Conservation (phyloP, 169 alveolate genomes). For the Plasmodium relictum region DNA sequence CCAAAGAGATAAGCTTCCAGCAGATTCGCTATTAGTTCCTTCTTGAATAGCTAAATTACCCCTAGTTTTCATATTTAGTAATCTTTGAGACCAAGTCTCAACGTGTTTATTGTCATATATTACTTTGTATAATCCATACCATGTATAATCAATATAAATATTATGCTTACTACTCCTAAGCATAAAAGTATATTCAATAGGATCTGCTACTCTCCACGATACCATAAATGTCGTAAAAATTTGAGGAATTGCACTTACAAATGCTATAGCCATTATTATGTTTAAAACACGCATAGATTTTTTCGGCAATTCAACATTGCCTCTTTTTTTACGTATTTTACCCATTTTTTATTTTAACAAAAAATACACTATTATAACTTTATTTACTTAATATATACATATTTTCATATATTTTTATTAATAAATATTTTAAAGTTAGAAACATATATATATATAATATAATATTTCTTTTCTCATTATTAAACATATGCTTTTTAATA, state of each 20-base stretch:
- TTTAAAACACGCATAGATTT: constrained; percentile 27
- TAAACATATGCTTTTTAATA: too few relatives aligned
- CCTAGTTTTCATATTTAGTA: constrained; percentile 57
- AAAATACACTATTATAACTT: neutral
- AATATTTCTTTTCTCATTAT: too few relatives aligned
- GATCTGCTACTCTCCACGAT: constrained; percentile 73
- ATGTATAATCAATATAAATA: constrained; percentile 39
- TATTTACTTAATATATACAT: neutral
- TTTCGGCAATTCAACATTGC: constrained; percentile 17
- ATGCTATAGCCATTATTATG: constrained; percentile 54
- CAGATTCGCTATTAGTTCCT: constrained; percentile 46
- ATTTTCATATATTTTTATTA: neutral
- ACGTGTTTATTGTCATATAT: constrained; percentile 57
- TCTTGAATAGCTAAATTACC: constrained; percentile 62
- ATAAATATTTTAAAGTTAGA: constrained; percentile 3
- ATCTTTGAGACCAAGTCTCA: constrained; percentile 69
- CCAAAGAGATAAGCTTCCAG: constrained; percentile 65
- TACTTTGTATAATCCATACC: constrained; percentile 67
- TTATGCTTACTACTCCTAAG: constrained; percentile 61
- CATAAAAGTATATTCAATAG: constrained; percentile 60
- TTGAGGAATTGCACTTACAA: constrained; percentile 60
- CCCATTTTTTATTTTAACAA: constrained; percentile 7
- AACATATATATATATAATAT: neutral
- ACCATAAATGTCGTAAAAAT: constrained; percentile 61
- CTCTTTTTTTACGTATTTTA: constrained; percentile 17